phyloP scores from a whole-genome alignment of 768 basidiomycete species.

The Calvatia gigantea region DNA sequence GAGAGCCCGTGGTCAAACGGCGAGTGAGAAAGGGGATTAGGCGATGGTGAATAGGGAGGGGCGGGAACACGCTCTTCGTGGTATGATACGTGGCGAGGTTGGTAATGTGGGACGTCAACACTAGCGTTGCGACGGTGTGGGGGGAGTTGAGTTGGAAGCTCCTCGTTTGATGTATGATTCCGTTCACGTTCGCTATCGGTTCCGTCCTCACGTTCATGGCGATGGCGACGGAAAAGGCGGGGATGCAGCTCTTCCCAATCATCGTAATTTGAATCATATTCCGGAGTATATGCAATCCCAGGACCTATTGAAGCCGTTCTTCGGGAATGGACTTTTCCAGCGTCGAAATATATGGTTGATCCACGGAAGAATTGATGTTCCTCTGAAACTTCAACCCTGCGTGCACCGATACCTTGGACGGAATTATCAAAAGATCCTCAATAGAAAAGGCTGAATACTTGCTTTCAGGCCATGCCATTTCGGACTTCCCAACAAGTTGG shows the following conservation, averaged over 20 bases:
- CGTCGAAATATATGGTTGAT: conserved; percentile 70
- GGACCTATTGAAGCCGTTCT: conserved; percentile 45
- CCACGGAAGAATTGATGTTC: conserved; percentile 72
- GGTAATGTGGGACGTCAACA: conserved; percentile 31
- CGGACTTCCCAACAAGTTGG: conserved; percentile 67
- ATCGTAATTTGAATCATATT: conserved; percentile 22
- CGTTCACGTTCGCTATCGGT: neutral
- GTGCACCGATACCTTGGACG: conserved; percentile 58
- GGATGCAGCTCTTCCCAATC: conserved; percentile 21
- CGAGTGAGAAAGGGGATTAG: conserved; percentile 18
- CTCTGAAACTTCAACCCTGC: conserved; percentile 74
- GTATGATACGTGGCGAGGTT: conserved; percentile 28
- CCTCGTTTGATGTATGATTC: neutral
- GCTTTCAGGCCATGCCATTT: conserved; percentile 89
- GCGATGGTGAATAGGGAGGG: conserved; percentile 40
- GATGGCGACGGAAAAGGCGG: neutral
- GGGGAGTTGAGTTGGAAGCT: neutral
- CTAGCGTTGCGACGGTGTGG: conserved; percentile 23
- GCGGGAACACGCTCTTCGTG: conserved; percentile 28
- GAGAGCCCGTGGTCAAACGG: conserved; percentile 7
- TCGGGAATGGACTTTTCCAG: conserved; percentile 36
- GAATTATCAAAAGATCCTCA: neutral
- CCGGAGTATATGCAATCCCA: conserved; percentile 33
- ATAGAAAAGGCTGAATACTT: conserved; percentile 2
- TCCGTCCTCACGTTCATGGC: neutral